Evolutionary conservation across 1,284 basidiomycete genomes (phyloP).

Genomic region (Sparassis latifolia): DNA sequence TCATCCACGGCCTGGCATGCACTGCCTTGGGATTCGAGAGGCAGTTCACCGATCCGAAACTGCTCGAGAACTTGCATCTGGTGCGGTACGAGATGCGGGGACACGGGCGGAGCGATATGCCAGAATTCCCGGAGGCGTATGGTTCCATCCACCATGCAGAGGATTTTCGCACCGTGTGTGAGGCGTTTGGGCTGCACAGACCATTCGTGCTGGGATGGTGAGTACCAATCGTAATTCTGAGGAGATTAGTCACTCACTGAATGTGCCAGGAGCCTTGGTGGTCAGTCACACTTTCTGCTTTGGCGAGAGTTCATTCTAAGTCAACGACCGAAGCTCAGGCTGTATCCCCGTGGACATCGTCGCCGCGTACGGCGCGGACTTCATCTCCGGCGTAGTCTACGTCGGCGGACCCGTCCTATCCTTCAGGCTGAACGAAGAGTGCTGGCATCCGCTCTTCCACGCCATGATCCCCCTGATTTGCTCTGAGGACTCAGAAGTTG

Average conservation of each 20-base stretch:
- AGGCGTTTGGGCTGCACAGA: constrained; percentile 25
- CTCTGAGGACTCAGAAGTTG: constrained; percentile 21
- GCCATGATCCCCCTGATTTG: constrained; percentile 22
- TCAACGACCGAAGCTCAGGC: constrained; percentile 13
- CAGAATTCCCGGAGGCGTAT: constrained; percentile 18
- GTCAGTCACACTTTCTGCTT: constrained; percentile 13
- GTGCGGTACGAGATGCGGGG: constrained; percentile 29
- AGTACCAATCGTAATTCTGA: constrained; percentile 3
- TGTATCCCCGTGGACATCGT: constrained; percentile 32
- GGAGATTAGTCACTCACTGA: no score
- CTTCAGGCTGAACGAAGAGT: constrained; percentile 13
- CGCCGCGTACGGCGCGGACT: constrained; percentile 26
- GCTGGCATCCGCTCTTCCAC: constrained; percentile 27
- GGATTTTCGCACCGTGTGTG: constrained; percentile 29
- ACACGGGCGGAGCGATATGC: constrained; percentile 26
- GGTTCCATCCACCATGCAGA: constrained; percentile 27
- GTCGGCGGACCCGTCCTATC: constrained; percentile 23
- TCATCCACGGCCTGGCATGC: constrained; percentile 35
- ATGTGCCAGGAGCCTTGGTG: constrained; percentile 30
- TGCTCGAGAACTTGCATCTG: constrained; percentile 28
- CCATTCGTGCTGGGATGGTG: constrained; percentile 35
- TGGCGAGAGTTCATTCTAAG: no score
- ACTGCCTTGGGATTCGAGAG: constrained; percentile 31
- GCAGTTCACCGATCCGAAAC: constrained; percentile 29
- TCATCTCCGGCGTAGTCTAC: constrained; percentile 31